Evolutionary conservation across 495 filamentous ascomycete species (phyloP).

Genomic region (Aspergillus cristatus): DNA sequence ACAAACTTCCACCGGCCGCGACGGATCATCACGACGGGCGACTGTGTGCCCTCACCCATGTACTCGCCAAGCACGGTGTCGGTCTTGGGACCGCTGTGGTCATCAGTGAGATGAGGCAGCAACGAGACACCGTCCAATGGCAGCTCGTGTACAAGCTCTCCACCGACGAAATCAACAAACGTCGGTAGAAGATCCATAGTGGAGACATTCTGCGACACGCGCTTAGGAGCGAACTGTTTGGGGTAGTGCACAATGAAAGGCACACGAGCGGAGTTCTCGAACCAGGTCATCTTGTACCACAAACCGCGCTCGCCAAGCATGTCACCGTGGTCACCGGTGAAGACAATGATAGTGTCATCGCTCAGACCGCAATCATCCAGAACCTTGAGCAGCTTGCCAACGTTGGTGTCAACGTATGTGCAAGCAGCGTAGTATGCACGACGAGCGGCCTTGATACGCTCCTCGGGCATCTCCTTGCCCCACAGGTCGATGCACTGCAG

Average conservation of each 20-base stretch:
- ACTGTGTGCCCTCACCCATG: conserved; percentile 77
- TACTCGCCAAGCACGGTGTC: conserved; percentile 84
- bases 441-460: conserved; percentile 68
- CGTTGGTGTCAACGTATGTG: conserved; percentile 79
- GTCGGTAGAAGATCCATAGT: conserved; percentile 81
- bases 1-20: conserved; percentile 77
- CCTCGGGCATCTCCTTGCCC: conserved; percentile 66
- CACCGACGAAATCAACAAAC: conserved; percentile 68
- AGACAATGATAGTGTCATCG: conserved; percentile 76
- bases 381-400: conserved; percentile 65
- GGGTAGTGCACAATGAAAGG: conserved; percentile 72
- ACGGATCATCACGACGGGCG: conserved; percentile 84
- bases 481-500: conserved; percentile 73
- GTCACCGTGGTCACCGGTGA: conserved; percentile 84
- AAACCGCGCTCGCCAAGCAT: conserved; percentile 85
- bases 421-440: conserved; percentile 84
- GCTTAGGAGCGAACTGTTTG: conserved; percentile 53
- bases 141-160: conserved; percentile 47
- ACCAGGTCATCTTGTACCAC: conserved; percentile 95
- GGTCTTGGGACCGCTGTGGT: conserved; percentile 36
- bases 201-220: conserved; percentile 67
- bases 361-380: conserved; percentile 66
- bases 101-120: conserved; percentile 58
- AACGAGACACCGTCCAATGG: conserved; percentile 73
- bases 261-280: conserved; percentile 73